phyloP scores from a whole-genome alignment of 2,329 filamentous ascomycete genomes.

The Rasamsonia emersonii region DNA sequence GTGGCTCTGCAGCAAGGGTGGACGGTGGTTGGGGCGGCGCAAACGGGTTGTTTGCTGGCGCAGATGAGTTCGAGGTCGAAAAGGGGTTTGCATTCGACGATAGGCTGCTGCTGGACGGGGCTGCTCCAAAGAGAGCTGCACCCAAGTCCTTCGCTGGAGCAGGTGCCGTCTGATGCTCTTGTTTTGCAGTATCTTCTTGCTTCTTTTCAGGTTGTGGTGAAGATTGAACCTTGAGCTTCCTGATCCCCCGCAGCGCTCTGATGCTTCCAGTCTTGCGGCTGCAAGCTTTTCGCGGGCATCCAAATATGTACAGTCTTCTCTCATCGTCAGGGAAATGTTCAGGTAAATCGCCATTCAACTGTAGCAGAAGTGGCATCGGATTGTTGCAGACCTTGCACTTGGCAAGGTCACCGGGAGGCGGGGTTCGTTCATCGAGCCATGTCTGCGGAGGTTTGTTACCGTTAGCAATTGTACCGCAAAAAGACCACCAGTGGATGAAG shows the following conservation, averaged over 20 bases:
- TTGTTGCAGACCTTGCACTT: constrained; percentile 82
- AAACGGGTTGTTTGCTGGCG: constrained; percentile 50
- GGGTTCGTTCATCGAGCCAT: constrained; percentile 67
- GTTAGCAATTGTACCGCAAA: constrained; percentile 12
- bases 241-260: constrained; percentile 62
- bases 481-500: neutral
- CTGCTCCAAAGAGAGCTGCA: constrained; percentile 56
- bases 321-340: constrained; percentile 81
- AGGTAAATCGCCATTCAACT: constrained; percentile 84
- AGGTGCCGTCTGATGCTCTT: constrained; percentile 5
- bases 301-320: constrained; percentile 77
- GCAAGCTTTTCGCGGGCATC: constrained; percentile 69
- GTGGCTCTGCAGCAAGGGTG: constrained; percentile 35
- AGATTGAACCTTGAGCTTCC: constrained; percentile 34
- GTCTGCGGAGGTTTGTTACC: constrained; percentile 43
- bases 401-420: constrained; percentile 67
- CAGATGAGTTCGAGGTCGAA: constrained; percentile 31
- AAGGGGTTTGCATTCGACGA: constrained; percentile 54
- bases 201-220: constrained; percentile 16
- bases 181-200: constrained; percentile 11
- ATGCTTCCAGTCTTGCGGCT: constrained; percentile 75
- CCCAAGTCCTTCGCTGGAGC: constrained; percentile 31
- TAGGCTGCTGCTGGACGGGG: constrained; percentile 26
- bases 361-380: constrained; percentile 74
- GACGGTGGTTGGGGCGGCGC: constrained; percentile 38